These are phyloP conservation scores for Tremellales sp. DNA, from an alignment of 1,284 basidiomycete genomes.

Conservation along the genomic window DNA sequence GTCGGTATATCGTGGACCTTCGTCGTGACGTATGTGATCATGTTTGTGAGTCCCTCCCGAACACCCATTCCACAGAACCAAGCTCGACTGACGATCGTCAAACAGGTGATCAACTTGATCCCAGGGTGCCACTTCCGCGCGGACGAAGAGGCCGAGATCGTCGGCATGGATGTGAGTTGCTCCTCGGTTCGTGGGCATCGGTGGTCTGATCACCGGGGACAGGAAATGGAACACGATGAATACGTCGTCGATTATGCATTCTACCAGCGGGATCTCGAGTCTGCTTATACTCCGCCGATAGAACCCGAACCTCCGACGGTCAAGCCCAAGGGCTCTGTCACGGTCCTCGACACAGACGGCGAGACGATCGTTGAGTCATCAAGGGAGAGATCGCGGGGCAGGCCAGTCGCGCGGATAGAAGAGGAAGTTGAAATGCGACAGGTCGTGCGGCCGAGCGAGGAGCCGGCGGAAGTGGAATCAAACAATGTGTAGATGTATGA, in stretches of 20 bases:
- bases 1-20: slow-evolving; percentile 60
- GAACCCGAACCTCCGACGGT: neutral
- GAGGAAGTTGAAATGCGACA: too few species aligned
- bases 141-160: slow-evolving; percentile 69
- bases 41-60: slow-evolving; percentile 48
- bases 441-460: too few species aligned
- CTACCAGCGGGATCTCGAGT: slow-evolving; percentile 47
- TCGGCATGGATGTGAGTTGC: slow-evolving; percentile 74
- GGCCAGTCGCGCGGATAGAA: too few species aligned
- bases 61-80: neutral
- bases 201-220: neutral
- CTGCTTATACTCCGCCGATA: slow-evolving; percentile 20
- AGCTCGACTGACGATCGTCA: slow-evolving; percentile 52
- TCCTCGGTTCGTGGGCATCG: neutral
- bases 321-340: too few species aligned
- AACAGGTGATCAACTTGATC: slow-evolving; percentile 67
- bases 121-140: slow-evolving; percentile 72
- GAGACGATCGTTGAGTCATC: too few species aligned
- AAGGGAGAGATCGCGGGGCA: too few species aligned
- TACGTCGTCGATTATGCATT: slow-evolving; percentile 50
- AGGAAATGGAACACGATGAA: slow-evolving; percentile 48
- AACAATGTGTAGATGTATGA: too few species aligned
- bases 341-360: too few species aligned
- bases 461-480: too few species aligned
- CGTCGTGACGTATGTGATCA: slow-evolving; percentile 53